These are phyloP conservation scores for Phlyctochytrium arcticum DNA, from an alignment of 192 early-diverging fungal genomes.

Conservation along the genomic window DNA sequence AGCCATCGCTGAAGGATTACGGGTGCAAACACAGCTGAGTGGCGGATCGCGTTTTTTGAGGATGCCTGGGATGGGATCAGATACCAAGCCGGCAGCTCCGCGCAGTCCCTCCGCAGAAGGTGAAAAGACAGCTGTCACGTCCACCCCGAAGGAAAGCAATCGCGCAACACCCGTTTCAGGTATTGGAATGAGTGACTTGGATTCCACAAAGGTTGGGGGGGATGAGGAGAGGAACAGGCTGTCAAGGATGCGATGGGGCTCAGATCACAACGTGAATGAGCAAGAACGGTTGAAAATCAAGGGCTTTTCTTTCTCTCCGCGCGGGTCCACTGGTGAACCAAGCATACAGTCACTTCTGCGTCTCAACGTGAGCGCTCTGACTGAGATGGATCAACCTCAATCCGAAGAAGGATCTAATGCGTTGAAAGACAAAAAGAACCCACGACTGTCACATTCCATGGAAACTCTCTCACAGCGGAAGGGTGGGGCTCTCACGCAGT, in stretches of 20 bases:
- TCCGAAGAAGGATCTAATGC: background rate
- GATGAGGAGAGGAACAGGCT: background rate
- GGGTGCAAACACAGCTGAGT: background rate
- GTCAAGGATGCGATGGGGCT: constrained; percentile 1
- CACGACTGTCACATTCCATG: background rate
- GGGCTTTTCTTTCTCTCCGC: too few relatives aligned
- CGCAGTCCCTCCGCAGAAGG: too few relatives aligned
- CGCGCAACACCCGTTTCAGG: background rate
- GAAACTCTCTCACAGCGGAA: background rate
- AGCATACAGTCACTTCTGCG: constrained; percentile 8
- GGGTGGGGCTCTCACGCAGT: background rate
- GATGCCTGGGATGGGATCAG: background rate
- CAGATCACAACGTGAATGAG: background rate
- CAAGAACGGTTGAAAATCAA: background rate
- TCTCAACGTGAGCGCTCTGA: constrained; percentile 11
- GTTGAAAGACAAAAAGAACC: background rate
- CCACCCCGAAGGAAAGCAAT: background rate
- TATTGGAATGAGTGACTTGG: background rate
- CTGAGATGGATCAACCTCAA: constrained; percentile 2
- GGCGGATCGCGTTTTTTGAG: background rate
- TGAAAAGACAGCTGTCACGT: too few relatives aligned
- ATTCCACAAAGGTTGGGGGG: background rate
- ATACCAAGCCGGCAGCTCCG: background rate
- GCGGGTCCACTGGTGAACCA: background rate
- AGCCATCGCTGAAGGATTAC: background rate